A percentile compares a stretch with the other conserved stretches of the same genome.
Evolutionary conservation across 2,329 filamentous ascomycete genomes (phyloP).

Genomic region (Byssochlamys sp.): DNA sequence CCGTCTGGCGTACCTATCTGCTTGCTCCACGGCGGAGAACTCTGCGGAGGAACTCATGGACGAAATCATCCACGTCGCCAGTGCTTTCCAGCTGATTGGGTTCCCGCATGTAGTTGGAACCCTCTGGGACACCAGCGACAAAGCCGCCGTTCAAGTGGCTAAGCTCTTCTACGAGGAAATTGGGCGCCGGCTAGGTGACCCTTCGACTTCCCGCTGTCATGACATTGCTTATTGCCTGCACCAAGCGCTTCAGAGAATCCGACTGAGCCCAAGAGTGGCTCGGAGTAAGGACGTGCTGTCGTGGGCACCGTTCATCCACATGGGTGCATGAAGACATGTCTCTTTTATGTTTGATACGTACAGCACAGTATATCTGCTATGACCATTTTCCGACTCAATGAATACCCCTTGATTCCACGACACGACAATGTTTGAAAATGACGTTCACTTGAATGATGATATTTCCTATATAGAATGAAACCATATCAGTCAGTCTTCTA

Average conservation of each 20-base stretch:
- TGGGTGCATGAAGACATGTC: neutral
- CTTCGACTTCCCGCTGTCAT: neutral
- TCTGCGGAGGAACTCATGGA: slow-evolving; percentile 13
- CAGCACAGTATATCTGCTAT: neutral
- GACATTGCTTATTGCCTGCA: neutral
- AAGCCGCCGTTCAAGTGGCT: slow-evolving; percentile 15
- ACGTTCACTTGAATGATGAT: neutral
- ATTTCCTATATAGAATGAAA: neutral
- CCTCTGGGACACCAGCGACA: slow-evolving; percentile 21
- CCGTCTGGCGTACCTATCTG: slow-evolving; percentile 27
- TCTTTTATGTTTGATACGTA: neutral
- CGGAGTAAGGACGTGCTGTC: neutral
- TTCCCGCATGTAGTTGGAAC: slow-evolving; percentile 27
- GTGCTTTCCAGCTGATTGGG: slow-evolving; percentile 28
- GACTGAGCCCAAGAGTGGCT: neutral
- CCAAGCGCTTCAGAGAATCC: neutral
- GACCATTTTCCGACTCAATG: neutral
- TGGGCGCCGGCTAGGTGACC: neutral
- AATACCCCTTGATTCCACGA: neutral
- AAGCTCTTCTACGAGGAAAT: neutral
- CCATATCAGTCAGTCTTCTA: neutral
- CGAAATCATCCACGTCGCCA: slow-evolving; percentile 27
- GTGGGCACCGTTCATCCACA: neutral
- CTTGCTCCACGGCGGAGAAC: slow-evolving; percentile 28
- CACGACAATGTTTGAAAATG: neutral